Percentiles rank a stretch among this genome's conserved stretches.
Conservation (phyloP, 2,329 filamentous ascomycete species). For the Capronia americana region DNA sequence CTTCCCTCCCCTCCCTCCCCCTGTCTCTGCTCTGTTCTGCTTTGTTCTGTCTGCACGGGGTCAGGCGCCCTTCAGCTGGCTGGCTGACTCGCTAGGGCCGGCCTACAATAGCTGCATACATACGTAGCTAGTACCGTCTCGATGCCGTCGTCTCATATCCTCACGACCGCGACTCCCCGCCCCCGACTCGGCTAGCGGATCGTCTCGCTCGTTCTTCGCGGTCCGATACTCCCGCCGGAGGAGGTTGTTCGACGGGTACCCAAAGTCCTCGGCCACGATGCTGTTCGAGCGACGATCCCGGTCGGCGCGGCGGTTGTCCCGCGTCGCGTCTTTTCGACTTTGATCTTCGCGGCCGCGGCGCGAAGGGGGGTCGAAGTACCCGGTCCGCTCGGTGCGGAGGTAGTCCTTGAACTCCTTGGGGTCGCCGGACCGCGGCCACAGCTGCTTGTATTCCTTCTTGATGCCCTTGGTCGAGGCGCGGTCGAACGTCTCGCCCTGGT, state of each 20-base stretch:
- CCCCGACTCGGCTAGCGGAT: neutral
- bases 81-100: neutral
- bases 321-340: neutral
- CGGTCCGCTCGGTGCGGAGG: constrained; percentile 4
- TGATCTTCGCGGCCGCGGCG: neutral
- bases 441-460: constrained; percentile 1
- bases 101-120: neutral
- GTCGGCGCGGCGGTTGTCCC: neutral
- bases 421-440: neutral
- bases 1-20: neutral
- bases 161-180: neutral
- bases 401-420: constrained; percentile 8
- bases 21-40: neutral
- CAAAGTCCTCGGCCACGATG: neutral
- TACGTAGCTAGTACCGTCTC: neutral
- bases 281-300: neutral
- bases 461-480: neutral
- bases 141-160: neutral
- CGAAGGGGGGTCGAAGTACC: neutral
- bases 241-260: neutral
- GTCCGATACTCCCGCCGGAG: neutral
- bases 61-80: neutral
- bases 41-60: too few species aligned
- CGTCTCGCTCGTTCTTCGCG: constrained; percentile 1
- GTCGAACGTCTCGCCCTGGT: neutral